phyloP scores from a whole-genome alignment of 331 rosid genomes.

The Arachis monticola region DNA sequence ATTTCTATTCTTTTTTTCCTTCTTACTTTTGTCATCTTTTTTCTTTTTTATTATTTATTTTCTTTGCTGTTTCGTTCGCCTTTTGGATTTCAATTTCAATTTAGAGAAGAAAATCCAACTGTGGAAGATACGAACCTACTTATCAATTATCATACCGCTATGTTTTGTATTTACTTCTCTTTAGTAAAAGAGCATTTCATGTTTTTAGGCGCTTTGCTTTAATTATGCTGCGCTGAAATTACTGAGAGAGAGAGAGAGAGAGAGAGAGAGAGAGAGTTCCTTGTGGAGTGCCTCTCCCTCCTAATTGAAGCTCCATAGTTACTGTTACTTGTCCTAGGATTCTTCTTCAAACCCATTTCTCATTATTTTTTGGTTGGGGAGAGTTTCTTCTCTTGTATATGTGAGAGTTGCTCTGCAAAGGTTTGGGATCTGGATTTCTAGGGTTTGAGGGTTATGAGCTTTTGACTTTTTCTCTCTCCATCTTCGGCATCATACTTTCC shows the following conservation, averaged over 20 bases:
- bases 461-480: slow-evolving; percentile 45
- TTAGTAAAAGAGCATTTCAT: slow-evolving; percentile 50
- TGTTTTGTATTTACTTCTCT: slow-evolving; percentile 55
- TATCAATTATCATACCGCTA: slow-evolving; percentile 44
- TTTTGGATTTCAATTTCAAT: slow-evolving; percentile 33
- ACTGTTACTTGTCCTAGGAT: slow-evolving; percentile 21
- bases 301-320: slow-evolving; percentile 24
- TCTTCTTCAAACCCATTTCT: slow-evolving; percentile 40
- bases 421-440: slow-evolving; percentile 78
- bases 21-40: slow-evolving; percentile 16
- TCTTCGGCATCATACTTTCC: no score
- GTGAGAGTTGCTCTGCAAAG: background rate
- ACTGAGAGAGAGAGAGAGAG: slow-evolving; percentile 14
- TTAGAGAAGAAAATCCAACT: slow-evolving; percentile 32
- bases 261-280: slow-evolving; percentile 33
- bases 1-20: slow-evolving; percentile 11
- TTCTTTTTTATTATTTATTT: slow-evolving; percentile 16
- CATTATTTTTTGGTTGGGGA: background rate
- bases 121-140: background rate
- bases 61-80: background rate
- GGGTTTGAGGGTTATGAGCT: slow-evolving; percentile 62
- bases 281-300: slow-evolving; percentile 37
- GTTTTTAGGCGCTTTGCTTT: slow-evolving; percentile 51
- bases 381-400: background rate
- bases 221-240: slow-evolving; percentile 39